These are phyloP conservation scores for Xylariales sp. DNA, from an alignment of 2,329 filamentous ascomycete species.

Conservation along the genomic window DNA sequence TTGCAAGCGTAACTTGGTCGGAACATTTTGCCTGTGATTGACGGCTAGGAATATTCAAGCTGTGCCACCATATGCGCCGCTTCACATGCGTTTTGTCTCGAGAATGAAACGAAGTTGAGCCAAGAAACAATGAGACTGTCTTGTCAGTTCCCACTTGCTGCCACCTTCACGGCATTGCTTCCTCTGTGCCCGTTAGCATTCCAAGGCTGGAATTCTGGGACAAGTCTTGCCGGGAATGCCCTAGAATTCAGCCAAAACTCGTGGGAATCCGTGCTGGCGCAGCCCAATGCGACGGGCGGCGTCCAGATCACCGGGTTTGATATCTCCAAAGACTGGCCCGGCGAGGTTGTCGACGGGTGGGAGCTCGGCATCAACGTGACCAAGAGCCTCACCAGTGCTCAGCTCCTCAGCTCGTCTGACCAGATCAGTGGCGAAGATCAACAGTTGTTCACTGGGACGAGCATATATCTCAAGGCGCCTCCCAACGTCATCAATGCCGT, in stretches of 20 bases:
- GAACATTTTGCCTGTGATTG: no score
- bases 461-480: constrained; percentile 19
- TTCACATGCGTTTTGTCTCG: no score
- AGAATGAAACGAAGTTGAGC: no score
- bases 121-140: no score
- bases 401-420: constrained; percentile 16
- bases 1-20: no score
- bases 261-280: constrained; percentile 38
- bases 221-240: constrained; percentile 17
- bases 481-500: constrained; percentile 8
- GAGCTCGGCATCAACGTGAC: constrained; percentile 19
- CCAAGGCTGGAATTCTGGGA: constrained; percentile 26
- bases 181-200: no score
- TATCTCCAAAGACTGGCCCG: constrained; percentile 41
- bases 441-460: constrained; percentile 20
- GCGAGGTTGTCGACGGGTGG: constrained; percentile 42
- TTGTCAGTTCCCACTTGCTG: no score
- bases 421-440: constrained; percentile 13
- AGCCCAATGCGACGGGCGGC: constrained; percentile 13
- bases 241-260: constrained; percentile 16
- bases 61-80: no score
- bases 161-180: no score
- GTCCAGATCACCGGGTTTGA: constrained; percentile 15
- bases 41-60: no score
- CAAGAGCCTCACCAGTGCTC: constrained; percentile 17